Conservation (phyloP, 371 early-diverging fungal species). For the Batkoa obscura region DNA sequence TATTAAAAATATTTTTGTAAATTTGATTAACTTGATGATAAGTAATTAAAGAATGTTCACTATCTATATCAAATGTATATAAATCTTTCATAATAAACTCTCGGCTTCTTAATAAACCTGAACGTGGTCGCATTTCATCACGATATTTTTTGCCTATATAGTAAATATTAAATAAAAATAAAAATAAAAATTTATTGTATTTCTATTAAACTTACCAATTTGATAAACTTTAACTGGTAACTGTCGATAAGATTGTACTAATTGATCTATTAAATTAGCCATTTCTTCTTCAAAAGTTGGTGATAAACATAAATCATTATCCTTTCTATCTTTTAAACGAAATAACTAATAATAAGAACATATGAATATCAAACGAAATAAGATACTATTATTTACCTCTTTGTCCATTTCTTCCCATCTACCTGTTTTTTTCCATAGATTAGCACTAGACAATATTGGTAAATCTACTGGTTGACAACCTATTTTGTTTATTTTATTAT, state of each 20-base stretch:
- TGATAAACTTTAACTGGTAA: conserved; percentile 76
- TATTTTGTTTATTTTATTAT: conserved; percentile 4
- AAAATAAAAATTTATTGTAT: not conserved
- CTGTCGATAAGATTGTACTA: conserved; percentile 43
- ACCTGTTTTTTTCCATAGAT: conserved; percentile 59
- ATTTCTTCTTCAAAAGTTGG: conserved; percentile 92
- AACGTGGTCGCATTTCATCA: conserved; percentile 66
- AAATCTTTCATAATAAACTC: conserved; percentile 93
- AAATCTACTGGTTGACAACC: conserved; percentile 56
- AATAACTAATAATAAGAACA: conserved; percentile 28
- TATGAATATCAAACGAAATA: not conserved
- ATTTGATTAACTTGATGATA: conserved; percentile 52
- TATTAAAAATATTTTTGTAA: conserved; percentile 48
- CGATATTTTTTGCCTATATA: conserved; percentile 45
- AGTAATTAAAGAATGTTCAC: conserved; percentile 39
- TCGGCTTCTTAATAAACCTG: conserved; percentile 61
- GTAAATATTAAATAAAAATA: not conserved
- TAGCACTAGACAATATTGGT: conserved; percentile 41
- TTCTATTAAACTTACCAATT: conserved; percentile 23
- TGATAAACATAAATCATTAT: conserved; percentile 42
- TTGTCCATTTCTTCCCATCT: conserved; percentile 50
- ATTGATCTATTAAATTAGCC: conserved; percentile 43
- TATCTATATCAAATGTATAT: conserved; percentile 64
- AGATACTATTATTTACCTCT: conserved; percentile 21
- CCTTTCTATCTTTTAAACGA: conserved; percentile 58